Conservation (phyloP, 345 rosid species). For the Isatis tinctoria region DNA sequence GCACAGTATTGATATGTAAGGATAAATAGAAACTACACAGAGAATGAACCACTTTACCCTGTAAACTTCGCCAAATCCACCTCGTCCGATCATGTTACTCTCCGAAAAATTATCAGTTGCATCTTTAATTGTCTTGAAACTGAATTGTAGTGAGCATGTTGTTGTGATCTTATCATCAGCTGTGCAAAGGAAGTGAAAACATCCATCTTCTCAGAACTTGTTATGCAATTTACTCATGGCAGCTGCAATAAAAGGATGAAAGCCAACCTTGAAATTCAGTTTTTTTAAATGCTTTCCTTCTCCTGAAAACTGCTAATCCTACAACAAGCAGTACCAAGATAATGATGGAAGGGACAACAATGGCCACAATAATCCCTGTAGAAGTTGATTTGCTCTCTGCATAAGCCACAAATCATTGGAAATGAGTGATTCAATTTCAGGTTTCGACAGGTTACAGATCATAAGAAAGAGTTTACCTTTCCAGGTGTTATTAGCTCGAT, state of each 20-base stretch:
- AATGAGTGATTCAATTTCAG: neutral
- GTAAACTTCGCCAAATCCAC: slow-evolving; percentile 16
- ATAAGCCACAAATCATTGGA: neutral
- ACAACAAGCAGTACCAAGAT: slow-evolving; percentile 6
- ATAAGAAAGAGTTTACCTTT: too few relatives aligned
- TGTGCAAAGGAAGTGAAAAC: neutral
- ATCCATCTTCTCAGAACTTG: too few relatives aligned
- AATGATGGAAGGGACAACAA: neutral
- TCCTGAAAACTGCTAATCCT: neutral
- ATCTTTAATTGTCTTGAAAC: neutral
- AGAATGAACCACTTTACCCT: neutral
- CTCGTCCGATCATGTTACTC: too few relatives aligned
- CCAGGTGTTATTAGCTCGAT: too few relatives aligned
- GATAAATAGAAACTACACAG: neutral
- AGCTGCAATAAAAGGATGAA: too few relatives aligned
- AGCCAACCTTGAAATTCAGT: neutral
- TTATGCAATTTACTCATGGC: too few relatives aligned
- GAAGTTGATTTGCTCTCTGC: too few relatives aligned
- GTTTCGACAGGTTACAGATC: neutral
- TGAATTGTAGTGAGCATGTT: neutral
- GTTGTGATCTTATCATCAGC: neutral
- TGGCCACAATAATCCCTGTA: too few relatives aligned
- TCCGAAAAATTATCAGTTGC: slow-evolving; percentile 20
- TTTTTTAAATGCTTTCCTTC: neutral
- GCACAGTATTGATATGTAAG: neutral